These are phyloP conservation scores for Cenchrus fungigraminus DNA, from an alignment of 176 grass and related monocot genomes.

Conservation along the genomic window DNA sequence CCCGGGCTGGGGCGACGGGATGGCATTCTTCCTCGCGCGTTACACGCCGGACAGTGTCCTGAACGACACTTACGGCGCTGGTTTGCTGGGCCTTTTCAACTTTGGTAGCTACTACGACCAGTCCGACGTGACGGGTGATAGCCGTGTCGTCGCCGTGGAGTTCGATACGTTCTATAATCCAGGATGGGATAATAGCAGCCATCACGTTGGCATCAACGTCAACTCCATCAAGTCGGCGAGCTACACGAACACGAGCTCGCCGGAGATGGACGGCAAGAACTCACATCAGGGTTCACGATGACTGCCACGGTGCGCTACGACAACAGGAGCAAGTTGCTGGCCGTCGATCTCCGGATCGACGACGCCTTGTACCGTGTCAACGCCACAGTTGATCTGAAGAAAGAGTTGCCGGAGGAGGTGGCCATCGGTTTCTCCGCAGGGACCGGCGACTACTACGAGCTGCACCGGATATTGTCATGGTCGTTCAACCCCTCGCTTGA, in stretches of 20 bases:
- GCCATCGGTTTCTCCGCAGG: slow-evolving; percentile 51
- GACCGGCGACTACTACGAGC: slow-evolving; percentile 13
- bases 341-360: slow-evolving; percentile 1
- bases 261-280: too few species aligned
- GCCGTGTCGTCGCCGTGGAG: slow-evolving; percentile 32
- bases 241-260: too few species aligned
- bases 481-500: slow-evolving; percentile 32
- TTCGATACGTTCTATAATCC: slow-evolving; percentile 26
- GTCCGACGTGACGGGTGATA: not conserved
- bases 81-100: too few species aligned
- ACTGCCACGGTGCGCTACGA: slow-evolving; percentile 37
- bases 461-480: slow-evolving; percentile 43
- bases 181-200: not conserved
- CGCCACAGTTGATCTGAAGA: slow-evolving; percentile 11
- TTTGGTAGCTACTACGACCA: too few species aligned
- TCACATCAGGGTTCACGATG: not conserved
- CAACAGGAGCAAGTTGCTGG: not conserved
- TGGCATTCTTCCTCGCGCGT: too few species aligned
- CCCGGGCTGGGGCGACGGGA: too few species aligned
- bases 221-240: not conserved
- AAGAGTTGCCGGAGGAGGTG: slow-evolving; percentile 24
- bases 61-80: too few species aligned
- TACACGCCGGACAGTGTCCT: too few species aligned
- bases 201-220: slow-evolving; percentile 20
- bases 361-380: slow-evolving; percentile 3